Evolutionary conservation across 768 basidiomycete species (phyloP).

Genomic region (Suillus subaureus): DNA sequence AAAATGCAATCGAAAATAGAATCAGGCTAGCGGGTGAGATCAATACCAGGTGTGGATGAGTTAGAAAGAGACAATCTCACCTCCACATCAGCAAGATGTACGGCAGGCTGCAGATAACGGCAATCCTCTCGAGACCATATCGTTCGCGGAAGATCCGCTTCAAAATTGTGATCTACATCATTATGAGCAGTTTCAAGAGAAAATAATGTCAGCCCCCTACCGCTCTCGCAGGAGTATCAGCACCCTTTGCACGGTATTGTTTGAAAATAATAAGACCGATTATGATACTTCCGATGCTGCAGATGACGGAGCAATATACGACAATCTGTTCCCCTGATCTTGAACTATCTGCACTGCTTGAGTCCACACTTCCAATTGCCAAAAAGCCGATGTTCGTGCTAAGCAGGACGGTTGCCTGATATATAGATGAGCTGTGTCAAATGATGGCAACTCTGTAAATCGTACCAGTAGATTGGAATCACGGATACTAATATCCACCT

Average conservation of each 20-base stretch:
- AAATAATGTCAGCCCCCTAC: constrained; percentile 13
- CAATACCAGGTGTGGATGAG: neutral
- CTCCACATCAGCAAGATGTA: constrained; percentile 44
- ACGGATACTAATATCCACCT: constrained; percentile 34
- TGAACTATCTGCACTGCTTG: neutral
- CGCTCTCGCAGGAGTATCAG: constrained; percentile 32
- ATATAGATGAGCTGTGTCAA: neutral
- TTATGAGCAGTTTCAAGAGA: constrained; percentile 2
- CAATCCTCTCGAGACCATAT: constrained; percentile 37
- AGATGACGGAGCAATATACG: constrained; percentile 31
- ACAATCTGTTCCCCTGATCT: constrained; percentile 28
- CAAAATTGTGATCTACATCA: constrained; percentile 24
- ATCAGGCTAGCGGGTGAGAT: constrained; percentile 29
- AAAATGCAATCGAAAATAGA: constrained; percentile 36
- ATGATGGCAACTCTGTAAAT: neutral
- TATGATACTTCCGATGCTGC: constrained; percentile 31
- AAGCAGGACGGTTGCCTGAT: constrained; percentile 32
- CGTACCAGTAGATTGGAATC: constrained; percentile 33
- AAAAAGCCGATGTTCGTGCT: constrained; percentile 28
- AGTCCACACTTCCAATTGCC: constrained; percentile 17
- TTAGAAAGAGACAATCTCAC: constrained; percentile 23
- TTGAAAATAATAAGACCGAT: constrained; percentile 33
- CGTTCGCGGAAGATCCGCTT: constrained; percentile 28
- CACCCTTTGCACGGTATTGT: constrained; percentile 35
- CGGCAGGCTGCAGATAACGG: constrained; percentile 43